Conservation (phyloP, 2,329 filamentous ascomycete genomes). For the Fusarium sp. region DNA sequence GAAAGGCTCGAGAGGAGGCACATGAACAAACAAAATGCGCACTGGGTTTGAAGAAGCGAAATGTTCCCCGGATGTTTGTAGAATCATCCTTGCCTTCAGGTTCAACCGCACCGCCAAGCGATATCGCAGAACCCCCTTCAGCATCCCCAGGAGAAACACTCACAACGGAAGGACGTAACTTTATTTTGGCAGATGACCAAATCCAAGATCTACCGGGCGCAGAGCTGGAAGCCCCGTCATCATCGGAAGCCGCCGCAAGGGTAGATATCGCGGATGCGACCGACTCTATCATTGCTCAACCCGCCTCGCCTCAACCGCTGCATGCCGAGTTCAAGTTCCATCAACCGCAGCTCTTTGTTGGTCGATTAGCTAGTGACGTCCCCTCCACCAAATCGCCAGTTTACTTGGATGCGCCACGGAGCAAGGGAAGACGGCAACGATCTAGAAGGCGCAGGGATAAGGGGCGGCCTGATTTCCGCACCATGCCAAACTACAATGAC, state of each 20-base stretch:
- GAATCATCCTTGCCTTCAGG: slow-evolving; percentile 18
- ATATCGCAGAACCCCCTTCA: slow-evolving; percentile 34
- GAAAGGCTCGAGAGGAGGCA: slow-evolving; percentile 36
- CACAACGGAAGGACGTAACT: background rate
- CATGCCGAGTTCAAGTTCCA: slow-evolving; percentile 42
- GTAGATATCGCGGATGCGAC: slow-evolving; percentile 8
- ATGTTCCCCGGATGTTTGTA: background rate
- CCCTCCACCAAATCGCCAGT: background rate
- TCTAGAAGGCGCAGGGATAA: slow-evolving; percentile 32
- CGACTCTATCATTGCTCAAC: slow-evolving; percentile 21
- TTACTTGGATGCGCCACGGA: background rate
- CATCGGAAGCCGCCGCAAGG: slow-evolving; percentile 1
- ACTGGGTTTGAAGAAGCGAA: slow-evolving; percentile 2
- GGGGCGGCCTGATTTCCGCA: slow-evolving; percentile 47
- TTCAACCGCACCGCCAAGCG: slow-evolving; percentile 12
- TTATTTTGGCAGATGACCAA: background rate
- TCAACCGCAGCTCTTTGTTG: slow-evolving; percentile 47
- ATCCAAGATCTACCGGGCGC: background rate
- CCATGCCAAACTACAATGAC: slow-evolving; percentile 46
- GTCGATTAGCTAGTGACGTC: slow-evolving; percentile 38
- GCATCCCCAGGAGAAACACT: slow-evolving; percentile 11
- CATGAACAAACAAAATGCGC: slow-evolving; percentile 31
- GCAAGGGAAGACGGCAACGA: slow-evolving; percentile 22
- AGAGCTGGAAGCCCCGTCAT: background rate
- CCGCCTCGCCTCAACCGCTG: slow-evolving; percentile 27